Evolutionary conservation across 2,329 filamentous ascomycete species (phyloP).

Genomic region (Geosmithia flava): DNA sequence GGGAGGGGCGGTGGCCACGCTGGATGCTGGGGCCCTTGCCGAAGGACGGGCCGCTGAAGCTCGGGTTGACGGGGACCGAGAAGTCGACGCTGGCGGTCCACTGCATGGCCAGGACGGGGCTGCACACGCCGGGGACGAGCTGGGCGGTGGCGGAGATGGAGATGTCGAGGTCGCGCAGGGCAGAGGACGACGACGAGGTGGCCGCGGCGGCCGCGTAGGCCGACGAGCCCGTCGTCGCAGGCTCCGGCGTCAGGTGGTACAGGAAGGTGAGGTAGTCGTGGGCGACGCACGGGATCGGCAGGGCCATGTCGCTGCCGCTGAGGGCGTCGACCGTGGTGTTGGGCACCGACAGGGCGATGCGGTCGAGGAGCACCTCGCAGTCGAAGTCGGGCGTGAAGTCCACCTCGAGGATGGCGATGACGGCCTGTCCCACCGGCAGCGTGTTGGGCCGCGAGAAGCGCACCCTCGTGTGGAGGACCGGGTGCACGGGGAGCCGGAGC

Average conservation of each 20-base stretch:
- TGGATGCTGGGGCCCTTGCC: conserved; percentile 43
- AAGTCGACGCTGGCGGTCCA: conserved; percentile 64
- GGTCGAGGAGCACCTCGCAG: conserved; percentile 50
- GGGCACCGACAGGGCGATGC: conserved; percentile 42
- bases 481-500: conserved; percentile 51
- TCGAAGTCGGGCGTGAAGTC: conserved; percentile 62
- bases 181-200: conserved; percentile 18
- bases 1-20: conserved; percentile 48
- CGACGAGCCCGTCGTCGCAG: conserved; percentile 26
- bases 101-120: conserved; percentile 48
- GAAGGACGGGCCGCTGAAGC: conserved; percentile 37
- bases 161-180: conserved; percentile 39
- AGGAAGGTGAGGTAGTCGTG: conserved; percentile 67
- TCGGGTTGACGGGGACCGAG: conserved; percentile 50
- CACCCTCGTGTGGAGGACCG: conserved; percentile 60
- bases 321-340: conserved; percentile 48
- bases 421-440: conserved; percentile 42
- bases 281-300: conserved; percentile 51
- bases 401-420: conserved; percentile 61
- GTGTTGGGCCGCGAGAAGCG: conserved; percentile 55
- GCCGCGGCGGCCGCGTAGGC: no score
- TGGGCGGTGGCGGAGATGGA: conserved; percentile 47
- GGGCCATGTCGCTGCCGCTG: conserved; percentile 29
- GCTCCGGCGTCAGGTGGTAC: conserved; percentile 47
- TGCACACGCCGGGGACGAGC: conserved; percentile 42